Base-by-base conservation (phyloP, 768 basidiomycete genomes). In the Grammothele lineata region DNA sequence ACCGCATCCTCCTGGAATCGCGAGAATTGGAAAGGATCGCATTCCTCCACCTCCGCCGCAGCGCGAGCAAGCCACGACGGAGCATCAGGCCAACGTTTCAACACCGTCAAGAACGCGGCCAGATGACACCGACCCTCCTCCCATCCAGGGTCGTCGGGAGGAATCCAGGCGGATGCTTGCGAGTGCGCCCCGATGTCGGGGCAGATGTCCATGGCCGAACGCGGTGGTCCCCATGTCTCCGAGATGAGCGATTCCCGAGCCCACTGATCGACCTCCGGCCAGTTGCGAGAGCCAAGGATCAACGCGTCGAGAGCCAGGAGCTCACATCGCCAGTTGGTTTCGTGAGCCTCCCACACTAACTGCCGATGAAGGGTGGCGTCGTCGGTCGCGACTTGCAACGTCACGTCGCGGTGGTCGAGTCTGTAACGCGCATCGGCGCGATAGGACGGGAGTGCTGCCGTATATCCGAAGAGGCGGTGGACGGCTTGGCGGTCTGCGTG, bases 291-390 rank as follows among this genome's bases (percentile, higher is more conserved):
- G 5, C 41, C 41, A 4, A 23, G n/a, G 10, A 32, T 17, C 18
- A 42, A 4, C 3, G 41, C 41, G 19, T 42, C 41, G 26, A 42
- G 27, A 18, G 41, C 41, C 5, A 42, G 41, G 17, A 42, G 30
- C 21, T 42, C 41, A 27, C 41, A 42, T 2, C 41, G 26, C 41
- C 41, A 42, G 24, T 42, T 42, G 5, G 18, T 42, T 15, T 42
- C 41, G 17, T 42, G 41, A 17, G 41, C 26, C 41, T 42, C 41
- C 41, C 41, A 42, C 3, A 42, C 41, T 6, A 42, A 12, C 8
- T n/a, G 5, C 10, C 21, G 26, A 6, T 32, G 25, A 10, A 42
- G 9, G n/a, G 4, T 11, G 3, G 10, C 6, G 30, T 42, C 41
- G 8, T 25, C 4, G 6, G n/a, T 4, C 3, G 15, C 41, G 8